Conservation (phyloP, 805 yeast species). For the Teunomyces stri region DNA sequence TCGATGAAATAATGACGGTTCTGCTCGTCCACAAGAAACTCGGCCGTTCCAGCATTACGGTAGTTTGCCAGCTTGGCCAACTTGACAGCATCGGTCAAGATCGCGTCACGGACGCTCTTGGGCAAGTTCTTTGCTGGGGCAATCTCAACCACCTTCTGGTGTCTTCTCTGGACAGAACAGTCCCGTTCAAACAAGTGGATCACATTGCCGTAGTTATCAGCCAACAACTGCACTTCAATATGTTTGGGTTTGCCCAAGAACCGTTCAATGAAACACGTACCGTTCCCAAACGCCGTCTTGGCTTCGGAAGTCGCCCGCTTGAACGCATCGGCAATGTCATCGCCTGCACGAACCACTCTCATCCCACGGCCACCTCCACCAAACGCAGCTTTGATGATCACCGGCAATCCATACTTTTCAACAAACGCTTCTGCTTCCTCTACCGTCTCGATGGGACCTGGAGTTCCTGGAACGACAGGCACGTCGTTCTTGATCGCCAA, state of each 20-base stretch:
- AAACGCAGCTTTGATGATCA: slow-evolving; percentile 96
- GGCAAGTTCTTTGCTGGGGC: slow-evolving; percentile 97
- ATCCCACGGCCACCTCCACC: slow-evolving; percentile 99
- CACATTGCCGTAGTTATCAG: slow-evolving; percentile 91
- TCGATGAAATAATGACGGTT: slow-evolving; percentile 97
- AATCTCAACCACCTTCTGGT: slow-evolving; percentile 96
- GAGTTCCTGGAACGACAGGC: slow-evolving; percentile 97
- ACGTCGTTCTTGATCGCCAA: slow-evolving; percentile 80
- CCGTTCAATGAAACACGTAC: slow-evolving; percentile 96
- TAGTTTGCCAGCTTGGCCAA: slow-evolving; percentile 86
- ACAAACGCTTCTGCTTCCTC: slow-evolving; percentile 82
- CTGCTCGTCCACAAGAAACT: slow-evolving; percentile 88
- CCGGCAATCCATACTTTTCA: slow-evolving; percentile 85
- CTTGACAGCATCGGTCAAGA: slow-evolving; percentile 90
- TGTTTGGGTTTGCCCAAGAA: slow-evolving; percentile 95
- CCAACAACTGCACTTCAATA: slow-evolving; percentile 94
- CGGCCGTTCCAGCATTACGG: slow-evolving; percentile 98
- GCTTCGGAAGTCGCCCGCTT: slow-evolving; percentile 94
- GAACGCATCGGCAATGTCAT: slow-evolving; percentile 87
- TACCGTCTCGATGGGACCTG: slow-evolving; percentile 85
- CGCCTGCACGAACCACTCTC: slow-evolving; percentile 98
- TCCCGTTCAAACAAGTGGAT: slow-evolving; percentile 96
- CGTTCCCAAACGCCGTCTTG: slow-evolving; percentile 93
- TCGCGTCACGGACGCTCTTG: slow-evolving; percentile 79
- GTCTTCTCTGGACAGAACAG: slow-evolving; percentile 99